Percentiles rank a stretch among this genome's conserved stretches.
These are phyloP conservation scores for Hymenotorrendiella dingleyae DNA, from an alignment of 2,329 filamentous ascomycete species.

Conservation along the genomic window DNA sequence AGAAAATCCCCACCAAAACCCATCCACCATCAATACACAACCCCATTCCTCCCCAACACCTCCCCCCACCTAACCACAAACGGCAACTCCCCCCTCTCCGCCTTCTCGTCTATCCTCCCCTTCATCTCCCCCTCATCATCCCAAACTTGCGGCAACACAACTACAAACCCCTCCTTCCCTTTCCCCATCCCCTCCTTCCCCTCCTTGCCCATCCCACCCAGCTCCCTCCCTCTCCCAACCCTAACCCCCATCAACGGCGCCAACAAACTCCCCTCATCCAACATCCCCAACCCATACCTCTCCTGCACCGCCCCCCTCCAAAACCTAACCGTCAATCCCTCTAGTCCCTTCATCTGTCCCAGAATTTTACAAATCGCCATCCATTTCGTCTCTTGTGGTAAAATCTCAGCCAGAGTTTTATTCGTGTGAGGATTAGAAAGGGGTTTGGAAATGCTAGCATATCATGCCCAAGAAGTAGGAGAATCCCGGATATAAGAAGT, in stretches of 20 bases:
- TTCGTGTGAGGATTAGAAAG: too few relatives aligned
- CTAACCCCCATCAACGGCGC: not conserved
- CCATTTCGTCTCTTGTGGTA: not conserved
- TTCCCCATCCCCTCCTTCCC: not conserved
- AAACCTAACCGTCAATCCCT: not conserved
- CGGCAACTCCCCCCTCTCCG: slow-evolving; percentile 3
- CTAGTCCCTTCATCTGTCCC: not conserved
- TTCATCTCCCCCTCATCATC: not conserved
- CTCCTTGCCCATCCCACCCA: not conserved
- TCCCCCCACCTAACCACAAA: too few relatives aligned
- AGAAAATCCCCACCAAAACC: too few relatives aligned
- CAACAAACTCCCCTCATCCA: not conserved
- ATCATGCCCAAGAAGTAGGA: too few relatives aligned
- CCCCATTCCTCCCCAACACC: too few relatives aligned
- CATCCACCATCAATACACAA: too few relatives aligned
- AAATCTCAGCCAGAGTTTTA: not conserved
- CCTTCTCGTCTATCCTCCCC: not conserved
- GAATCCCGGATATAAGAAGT: not conserved
- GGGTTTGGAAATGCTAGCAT: too few relatives aligned
- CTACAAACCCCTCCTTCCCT: not conserved
- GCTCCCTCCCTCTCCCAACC: not conserved
- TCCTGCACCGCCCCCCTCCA: too few relatives aligned
- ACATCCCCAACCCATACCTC: not conserved
- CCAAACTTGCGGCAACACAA: not conserved
- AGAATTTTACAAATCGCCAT: not conserved